Evolutionary conservation across 1,284 basidiomycete genomes (phyloP), one percentile per base, ranked within the genome.

Genomic region (Sporisorium reilianum): DNA sequence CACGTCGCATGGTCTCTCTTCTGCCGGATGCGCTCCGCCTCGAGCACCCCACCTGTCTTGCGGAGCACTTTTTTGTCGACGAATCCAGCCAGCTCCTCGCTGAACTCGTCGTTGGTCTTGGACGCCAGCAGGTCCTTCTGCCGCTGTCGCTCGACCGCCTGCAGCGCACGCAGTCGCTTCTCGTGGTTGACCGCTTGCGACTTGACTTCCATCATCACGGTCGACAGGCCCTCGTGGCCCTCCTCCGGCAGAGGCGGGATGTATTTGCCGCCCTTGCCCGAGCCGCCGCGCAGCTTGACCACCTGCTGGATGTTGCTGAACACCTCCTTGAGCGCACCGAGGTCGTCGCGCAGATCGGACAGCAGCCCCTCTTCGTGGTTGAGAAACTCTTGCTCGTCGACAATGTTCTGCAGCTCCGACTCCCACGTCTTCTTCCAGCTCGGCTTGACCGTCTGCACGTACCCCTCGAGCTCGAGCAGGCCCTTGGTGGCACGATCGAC

Each of bases 371-470:
- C 82, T 63, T 84, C 81, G 67, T 84, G 80, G 59, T 84, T 91
- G 57, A 98, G 87, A 87, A 97, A 92, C 78, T 95, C 93, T 85
- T 99, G 96, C 86, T 99, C 96, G 85, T 97, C 95, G 48, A 98
- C 93, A 66, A 99, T 95, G 77, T 94, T 93, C 87, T 94, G 92
- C 84, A 99, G 86, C 87, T 99, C 96, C 80, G 93, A 90, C 79
- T 93, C 93, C 96, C 96, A 99, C 25, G 95, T 97, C 88, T 96
- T 94, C 87, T 96, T 94, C 96, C 96, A 99, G 88, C 93, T 93
- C 52, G 96, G 95, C 82, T 93, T 95, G 79, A 97, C 90, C 4
- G 92, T 92, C 76, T 91, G 89, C 76, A 98, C 92, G 84, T 96
- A 94, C 72, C 91, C 90, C 77, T 91, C 90, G 55, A 99, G 88